These are phyloP conservation scores for Emiliania huxleyi DNA, from an alignment of 78 protist genomes.

Conservation along the genomic window DNA sequence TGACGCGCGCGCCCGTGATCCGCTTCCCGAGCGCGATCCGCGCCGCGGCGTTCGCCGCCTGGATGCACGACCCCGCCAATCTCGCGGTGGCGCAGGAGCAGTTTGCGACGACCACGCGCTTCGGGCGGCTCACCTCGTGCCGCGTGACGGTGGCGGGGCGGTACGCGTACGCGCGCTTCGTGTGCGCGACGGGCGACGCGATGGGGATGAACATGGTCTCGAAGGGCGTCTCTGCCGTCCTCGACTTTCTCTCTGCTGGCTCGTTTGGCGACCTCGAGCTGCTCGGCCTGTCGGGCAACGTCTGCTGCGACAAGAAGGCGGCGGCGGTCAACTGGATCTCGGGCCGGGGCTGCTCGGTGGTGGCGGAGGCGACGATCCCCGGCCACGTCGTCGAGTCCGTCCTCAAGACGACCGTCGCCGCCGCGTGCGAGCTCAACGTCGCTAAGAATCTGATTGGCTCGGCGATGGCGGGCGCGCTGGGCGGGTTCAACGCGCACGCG, in stretches of 20 bases:
- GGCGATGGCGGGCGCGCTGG: slow-evolving; percentile 92
- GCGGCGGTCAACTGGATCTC: slow-evolving; percentile 60
- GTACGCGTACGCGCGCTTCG: slow-evolving; percentile 65
- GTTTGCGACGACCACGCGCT: slow-evolving; percentile 68
- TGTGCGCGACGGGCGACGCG: slow-evolving; percentile 81
- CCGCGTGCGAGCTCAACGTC: slow-evolving; percentile 70
- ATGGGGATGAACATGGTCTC: slow-evolving; percentile 96
- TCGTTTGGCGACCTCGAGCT: slow-evolving; percentile 50
- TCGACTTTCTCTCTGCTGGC: slow-evolving; percentile 18
- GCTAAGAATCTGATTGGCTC: slow-evolving; percentile 91
- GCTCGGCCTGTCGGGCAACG: slow-evolving; percentile 72
- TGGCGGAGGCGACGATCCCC: slow-evolving; percentile 81
- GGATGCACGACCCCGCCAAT: slow-evolving; percentile 52
- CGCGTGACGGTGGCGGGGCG: slow-evolving; percentile 54
- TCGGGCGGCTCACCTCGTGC: slow-evolving; percentile 55
- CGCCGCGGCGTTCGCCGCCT: slow-evolving; percentile 45
- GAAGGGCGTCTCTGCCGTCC: slow-evolving; percentile 67
- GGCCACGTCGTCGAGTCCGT: slow-evolving; percentile 69
- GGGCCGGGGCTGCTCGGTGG: slow-evolving; percentile 93
- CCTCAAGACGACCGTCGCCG: slow-evolving; percentile 74
- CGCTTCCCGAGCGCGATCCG: not conserved
- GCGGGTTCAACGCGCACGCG: slow-evolving; percentile 91
- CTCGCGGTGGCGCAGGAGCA: not conserved
- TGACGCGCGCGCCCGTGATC: slow-evolving; percentile 87
- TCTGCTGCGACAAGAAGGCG: slow-evolving; percentile 88